These are phyloP conservation scores for Aspergillus avenaceus DNA, from an alignment of 495 filamentous ascomycete genomes.

Conservation along the genomic window DNA sequence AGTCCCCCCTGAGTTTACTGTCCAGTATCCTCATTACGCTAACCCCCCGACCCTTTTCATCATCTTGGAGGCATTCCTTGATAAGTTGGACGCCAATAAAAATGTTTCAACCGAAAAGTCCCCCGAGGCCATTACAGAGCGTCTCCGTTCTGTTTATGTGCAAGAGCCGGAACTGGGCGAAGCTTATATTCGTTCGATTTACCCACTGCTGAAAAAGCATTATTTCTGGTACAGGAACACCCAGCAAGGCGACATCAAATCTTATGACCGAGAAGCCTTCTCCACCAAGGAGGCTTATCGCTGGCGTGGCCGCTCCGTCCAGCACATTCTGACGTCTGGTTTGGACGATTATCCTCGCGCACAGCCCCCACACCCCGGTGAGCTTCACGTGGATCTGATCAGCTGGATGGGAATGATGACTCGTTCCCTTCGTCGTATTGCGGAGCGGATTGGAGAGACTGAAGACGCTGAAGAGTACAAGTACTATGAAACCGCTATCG, in stretches of 20 bases:
- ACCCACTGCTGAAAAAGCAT: slow-evolving; percentile 88
- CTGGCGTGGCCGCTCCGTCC: slow-evolving; percentile 86
- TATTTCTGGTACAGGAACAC: slow-evolving; percentile 94
- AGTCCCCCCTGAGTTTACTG: slow-evolving; percentile 90
- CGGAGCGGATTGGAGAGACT: slow-evolving; percentile 60
- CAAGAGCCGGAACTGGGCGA: slow-evolving; percentile 63
- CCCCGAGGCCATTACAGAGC: slow-evolving; percentile 24
- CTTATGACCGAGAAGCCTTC: slow-evolving; percentile 83
- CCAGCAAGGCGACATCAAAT: slow-evolving; percentile 83
- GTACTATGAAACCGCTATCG: slow-evolving; percentile 73
- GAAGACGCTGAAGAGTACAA: slow-evolving; percentile 72
- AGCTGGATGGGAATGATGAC: slow-evolving; percentile 98
- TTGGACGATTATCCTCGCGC: slow-evolving; percentile 94
- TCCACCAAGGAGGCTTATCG: slow-evolving; percentile 87
- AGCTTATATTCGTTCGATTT: slow-evolving; percentile 73
- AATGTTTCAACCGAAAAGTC: slow-evolving; percentile 19
- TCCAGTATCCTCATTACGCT: slow-evolving; percentile 96
- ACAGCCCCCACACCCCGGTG: slow-evolving; percentile 95
- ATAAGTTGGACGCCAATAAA: slow-evolving; percentile 56
- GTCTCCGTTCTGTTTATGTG: slow-evolving; percentile 53
- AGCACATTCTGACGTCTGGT: slow-evolving; percentile 87
- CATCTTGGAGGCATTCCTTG: slow-evolving; percentile 75
- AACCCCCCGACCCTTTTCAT: slow-evolving; percentile 98
- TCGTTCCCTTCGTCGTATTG: slow-evolving; percentile 72
- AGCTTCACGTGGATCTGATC: slow-evolving; percentile 92